Evolutionary conservation across 2,329 filamentous ascomycete species (phyloP).

Genomic region (Colletotrichum acutatum): DNA sequence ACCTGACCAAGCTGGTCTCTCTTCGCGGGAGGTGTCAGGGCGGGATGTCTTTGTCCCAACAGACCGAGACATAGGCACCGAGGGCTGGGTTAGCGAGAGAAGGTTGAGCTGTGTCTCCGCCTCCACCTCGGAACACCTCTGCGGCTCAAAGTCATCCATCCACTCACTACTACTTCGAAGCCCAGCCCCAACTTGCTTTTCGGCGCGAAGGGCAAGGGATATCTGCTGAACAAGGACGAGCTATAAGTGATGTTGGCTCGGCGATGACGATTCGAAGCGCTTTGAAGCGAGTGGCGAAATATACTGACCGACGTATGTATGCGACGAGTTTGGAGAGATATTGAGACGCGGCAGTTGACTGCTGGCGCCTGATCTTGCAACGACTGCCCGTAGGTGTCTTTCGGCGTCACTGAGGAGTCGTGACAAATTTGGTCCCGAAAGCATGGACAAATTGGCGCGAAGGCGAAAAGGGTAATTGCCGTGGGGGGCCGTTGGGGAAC

Average conservation of each 20-base stretch:
- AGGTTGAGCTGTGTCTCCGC: background rate
- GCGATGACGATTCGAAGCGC: background rate
- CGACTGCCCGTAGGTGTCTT: slow-evolving; percentile 9
- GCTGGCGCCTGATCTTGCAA: slow-evolving; percentile 12
- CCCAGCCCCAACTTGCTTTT: background rate
- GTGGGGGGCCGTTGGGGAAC: background rate
- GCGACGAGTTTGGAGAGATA: background rate
- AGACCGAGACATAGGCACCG: background rate
- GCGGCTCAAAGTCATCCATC: background rate
- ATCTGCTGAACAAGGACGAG: background rate
- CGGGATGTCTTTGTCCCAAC: slow-evolving; percentile 27
- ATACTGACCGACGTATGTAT: background rate
- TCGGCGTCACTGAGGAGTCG: background rate
- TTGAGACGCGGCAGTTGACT: background rate
- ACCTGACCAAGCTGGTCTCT: slow-evolving; percentile 23
- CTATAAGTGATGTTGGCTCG: background rate
- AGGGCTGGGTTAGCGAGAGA: background rate
- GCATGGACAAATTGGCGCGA: slow-evolving; percentile 9
- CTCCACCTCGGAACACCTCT: background rate
- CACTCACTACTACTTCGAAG: background rate
- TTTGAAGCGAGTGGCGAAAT: background rate
- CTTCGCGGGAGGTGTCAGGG: slow-evolving; percentile 27
- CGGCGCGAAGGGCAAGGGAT: background rate
- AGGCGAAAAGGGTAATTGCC: background rate
- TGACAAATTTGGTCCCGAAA: background rate